phyloP scores from a whole-genome alignment of 805 yeast genomes.

The Yamadazyma sp. region DNA sequence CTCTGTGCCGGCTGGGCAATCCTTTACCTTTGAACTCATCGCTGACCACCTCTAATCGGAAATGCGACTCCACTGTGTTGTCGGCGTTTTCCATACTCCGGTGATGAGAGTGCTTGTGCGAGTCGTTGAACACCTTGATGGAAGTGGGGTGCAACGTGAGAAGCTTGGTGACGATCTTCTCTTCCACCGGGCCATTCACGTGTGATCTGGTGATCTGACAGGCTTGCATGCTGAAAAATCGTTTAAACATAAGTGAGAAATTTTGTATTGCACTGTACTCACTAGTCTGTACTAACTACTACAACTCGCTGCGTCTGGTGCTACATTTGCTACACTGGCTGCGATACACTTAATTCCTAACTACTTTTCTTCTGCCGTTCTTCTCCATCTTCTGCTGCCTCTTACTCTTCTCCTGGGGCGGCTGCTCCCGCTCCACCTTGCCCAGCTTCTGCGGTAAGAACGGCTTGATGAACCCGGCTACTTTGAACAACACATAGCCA shows the following conservation, averaged over 20 bases:
- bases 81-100: conserved; percentile 73
- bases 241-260: conserved; percentile 15
- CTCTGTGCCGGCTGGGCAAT: conserved; percentile 75
- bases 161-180: conserved; percentile 17
- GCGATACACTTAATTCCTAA: too few relatives aligned
- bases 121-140: conserved; percentile 69
- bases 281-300: too few relatives aligned
- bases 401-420: conserved; percentile 14
- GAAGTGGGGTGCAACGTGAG: conserved; percentile 41
- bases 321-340: too few relatives aligned
- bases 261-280: too few relatives aligned
- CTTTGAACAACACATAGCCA: conserved; percentile 48
- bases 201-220: conserved; percentile 13
- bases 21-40: conserved; percentile 62
- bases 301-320: too few relatives aligned
- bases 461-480: conserved; percentile 35
- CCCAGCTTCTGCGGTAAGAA: conserved; percentile 6
- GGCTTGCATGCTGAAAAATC: conserved; percentile 10
- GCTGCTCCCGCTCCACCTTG: conserved; percentile 5
- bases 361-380: conserved; percentile 14
- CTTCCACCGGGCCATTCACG: conserved; percentile 48
- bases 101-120: conserved; percentile 86
- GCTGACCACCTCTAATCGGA: conserved; percentile 71
- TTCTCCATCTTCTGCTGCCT: conserved; percentile 20
- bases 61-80: conserved; percentile 79